phyloP scores from a whole-genome alignment of 352 stramenopile genomes.

The Pythium phragmitis region DNA sequence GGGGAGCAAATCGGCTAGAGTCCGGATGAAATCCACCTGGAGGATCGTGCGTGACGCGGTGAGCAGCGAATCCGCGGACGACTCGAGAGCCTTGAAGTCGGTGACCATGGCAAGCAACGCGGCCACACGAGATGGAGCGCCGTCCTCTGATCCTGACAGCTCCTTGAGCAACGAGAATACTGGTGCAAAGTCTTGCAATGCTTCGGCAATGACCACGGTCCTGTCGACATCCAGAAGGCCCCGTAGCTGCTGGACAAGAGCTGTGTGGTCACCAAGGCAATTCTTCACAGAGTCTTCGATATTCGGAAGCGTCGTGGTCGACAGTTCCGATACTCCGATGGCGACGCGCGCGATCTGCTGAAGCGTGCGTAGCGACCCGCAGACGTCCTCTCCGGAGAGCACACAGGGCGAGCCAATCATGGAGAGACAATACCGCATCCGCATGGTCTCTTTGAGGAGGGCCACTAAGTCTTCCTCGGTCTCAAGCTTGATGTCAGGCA shows the following conservation, averaged over 20 bases:
- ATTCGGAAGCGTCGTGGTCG: background rate
- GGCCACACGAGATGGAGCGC: background rate
- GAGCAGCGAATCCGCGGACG: background rate
- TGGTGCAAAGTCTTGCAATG: slow-evolving; percentile 4
- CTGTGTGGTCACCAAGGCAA: background rate
- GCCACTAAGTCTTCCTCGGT: slow-evolving; percentile 38
- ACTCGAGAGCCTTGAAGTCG: background rate
- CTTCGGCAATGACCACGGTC: background rate
- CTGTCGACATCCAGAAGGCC: background rate
- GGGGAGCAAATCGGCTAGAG: slow-evolving; percentile 8
- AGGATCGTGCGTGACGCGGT: background rate
- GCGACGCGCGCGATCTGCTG: slow-evolving; percentile 21
- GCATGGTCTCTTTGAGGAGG: slow-evolving; percentile 37
- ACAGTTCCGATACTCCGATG: background rate
- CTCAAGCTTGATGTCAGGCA: slow-evolving; percentile 26
- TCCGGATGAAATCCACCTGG: background rate
- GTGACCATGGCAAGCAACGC: slow-evolving; percentile 2
- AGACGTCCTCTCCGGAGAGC: slow-evolving; percentile 27
- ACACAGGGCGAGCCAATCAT: slow-evolving; percentile 12
- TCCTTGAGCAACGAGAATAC: slow-evolving; percentile 9
- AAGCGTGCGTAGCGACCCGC: slow-evolving; percentile 28
- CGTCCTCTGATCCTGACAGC: background rate
- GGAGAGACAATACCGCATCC: slow-evolving; percentile 32
- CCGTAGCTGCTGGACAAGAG: background rate
- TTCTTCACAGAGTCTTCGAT: slow-evolving; percentile 1